Evolutionary conservation across 2,329 filamentous ascomycete species (phyloP).

Genomic region (Xylariomycetidae sp.): DNA sequence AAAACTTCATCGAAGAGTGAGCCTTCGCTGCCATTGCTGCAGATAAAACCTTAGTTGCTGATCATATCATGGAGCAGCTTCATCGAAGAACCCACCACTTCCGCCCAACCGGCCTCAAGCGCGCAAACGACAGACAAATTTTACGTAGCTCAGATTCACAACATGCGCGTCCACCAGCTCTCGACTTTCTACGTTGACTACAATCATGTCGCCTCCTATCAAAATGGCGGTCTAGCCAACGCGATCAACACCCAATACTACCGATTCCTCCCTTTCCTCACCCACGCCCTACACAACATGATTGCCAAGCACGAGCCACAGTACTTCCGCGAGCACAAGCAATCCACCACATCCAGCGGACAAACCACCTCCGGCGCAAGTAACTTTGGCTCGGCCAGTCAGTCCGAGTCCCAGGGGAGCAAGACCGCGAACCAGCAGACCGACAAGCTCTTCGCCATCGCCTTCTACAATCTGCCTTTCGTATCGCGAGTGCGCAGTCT

Average conservation of each 20-base stretch:
- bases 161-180: conserved; percentile 66
- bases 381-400: conserved; percentile 54
- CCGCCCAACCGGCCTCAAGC: conserved; percentile 59
- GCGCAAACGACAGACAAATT: conserved; percentile 72
- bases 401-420: conserved; percentile 58
- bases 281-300: conserved; percentile 80
- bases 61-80: conserved; percentile 43
- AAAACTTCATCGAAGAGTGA: conserved; percentile 73
- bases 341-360: conserved; percentile 70
- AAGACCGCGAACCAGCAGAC: conserved; percentile 90
- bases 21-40: conserved; percentile 13
- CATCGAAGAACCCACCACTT: conserved; percentile 61
- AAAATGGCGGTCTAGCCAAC: conserved; percentile 74
- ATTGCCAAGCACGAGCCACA: conserved; percentile 91
- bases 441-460: conserved; percentile 89
- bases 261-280: conserved; percentile 88
- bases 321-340: conserved; percentile 89
- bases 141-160: conserved; percentile 78
- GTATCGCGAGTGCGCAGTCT: conserved; percentile 81
- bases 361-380: conserved; percentile 63
- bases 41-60: conserved; percentile 1
- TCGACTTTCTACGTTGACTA: conserved; percentile 85
- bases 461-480: conserved; percentile 87
- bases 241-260: conserved; percentile 90
- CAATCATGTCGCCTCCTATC: conserved; percentile 71